Evolutionary conservation across 2,329 filamentous ascomycete species (phyloP), one percentile per base, ranked within the genome.

Genomic region (Penicillium capsulatum): DNA sequence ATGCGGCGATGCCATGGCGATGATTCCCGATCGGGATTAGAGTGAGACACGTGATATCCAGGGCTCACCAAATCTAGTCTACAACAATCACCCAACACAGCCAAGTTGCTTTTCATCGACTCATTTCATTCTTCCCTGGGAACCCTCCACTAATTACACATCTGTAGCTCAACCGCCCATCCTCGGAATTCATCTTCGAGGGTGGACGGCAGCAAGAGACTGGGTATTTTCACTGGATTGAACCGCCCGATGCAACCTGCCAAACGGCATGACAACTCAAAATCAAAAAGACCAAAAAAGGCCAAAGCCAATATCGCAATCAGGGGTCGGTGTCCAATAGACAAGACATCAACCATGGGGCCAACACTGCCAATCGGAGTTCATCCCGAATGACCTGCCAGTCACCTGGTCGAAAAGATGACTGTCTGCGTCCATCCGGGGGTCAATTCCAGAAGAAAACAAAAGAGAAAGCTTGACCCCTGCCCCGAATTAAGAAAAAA

Each of bases 61-160:
- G 19, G 19, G 19, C 9, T 5, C 5, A 22, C 5, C 5, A 9
- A 5, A 22, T 22, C 19, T 5, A 22, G 19, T 22, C 19, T 22
- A 22, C 5, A 22, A n/a, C n/a, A 7, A 6, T 14, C n/a, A 14
- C n/a, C 16, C 14, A 15, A 34, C 31, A 40, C 22, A 32, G 9
- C 30, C 17, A 15, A 4, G 44, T 22, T 22, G 44, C 13, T 31
- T 45, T 47, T 49, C 51, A 42, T 56, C 45, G 44, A 51, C 44
- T 51, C 45, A 38, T 53, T 38, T 47, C 38, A 44, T 47, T 50
- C 36, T 37, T 44, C 41, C 36, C 15, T 31, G 28, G 29, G 32
- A 47, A 34, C 33, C 44, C 37, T 41, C 48, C 42, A 45, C 42
- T 50, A 53, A 49, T 47, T 51, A 50, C 44, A 53, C 48, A 50